Evolutionary conservation across 2,329 filamentous ascomycete species (phyloP), one percentile per base, ranked within the genome.

Genomic region (Fusarium albosuccineum): DNA sequence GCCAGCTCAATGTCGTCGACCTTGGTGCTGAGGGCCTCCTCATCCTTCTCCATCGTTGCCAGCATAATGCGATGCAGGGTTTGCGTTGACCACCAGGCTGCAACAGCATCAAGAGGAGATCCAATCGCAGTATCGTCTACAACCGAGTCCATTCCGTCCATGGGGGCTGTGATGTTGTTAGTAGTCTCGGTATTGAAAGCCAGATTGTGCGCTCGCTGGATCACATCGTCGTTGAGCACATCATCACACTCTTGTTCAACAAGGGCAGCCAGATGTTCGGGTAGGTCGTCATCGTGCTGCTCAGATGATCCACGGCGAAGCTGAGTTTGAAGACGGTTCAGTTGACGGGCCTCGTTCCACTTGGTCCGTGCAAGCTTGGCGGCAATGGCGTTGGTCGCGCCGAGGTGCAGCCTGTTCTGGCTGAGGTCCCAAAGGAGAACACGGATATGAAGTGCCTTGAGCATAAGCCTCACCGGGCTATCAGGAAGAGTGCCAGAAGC

Each of bases 361-460:
- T 91, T 91, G 61, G 88, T 87, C 59, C 89, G 85, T 22, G 94
- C 92, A 61, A 97, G 79, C 73, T 89, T 91, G 33, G 90, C 87
- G 29, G 92, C 93, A 62, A 94, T 80, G 16, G 88, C 82, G 68
- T 94, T 90, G 61, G 91, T 87, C 50, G 88, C 80, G 26, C 83
- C 85, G 68, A 89, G 87, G 66, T 90, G 86, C 50, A 92, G 86
- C 8, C 87, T 88, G 30, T 86, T 84, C 66, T 90, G 87, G 37
- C 91, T 89, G 9, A 89, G 75, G 70, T 93, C 91, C 92, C 93
- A 97, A 39, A 97, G 85, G 34, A 97, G 85, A 44, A 97, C 88
- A n/a, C 94, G 92, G 62, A 97, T 91, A 75, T 98, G 95, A 37
- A 98, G 83, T 2, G 95, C 92, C 78, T 97, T 97, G 58, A 97